Evolutionary conservation across 108 stramenopile genomes (phyloP).

Genomic region (Stephanodiscus minutulus): DNA sequence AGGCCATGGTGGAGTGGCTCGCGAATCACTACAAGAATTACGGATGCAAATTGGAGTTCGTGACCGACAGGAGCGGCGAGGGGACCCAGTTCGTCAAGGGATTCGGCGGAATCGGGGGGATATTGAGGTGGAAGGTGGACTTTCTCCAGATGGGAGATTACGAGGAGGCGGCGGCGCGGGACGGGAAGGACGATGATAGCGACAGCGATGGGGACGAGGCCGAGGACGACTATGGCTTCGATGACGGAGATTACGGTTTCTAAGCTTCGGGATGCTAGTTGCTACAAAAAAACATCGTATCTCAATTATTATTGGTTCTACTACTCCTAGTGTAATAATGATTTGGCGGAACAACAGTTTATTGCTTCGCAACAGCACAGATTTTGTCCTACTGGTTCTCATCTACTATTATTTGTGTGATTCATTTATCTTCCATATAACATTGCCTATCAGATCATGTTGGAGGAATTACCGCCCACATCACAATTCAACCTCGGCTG

Average conservation of each 20-base stretch:
- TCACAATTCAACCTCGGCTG: no score
- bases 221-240: conserved; percentile 84
- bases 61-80: conserved; percentile 96
- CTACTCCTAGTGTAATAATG: neutral
- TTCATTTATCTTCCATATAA: no score
- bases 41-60: conserved; percentile 97
- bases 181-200: conserved; percentile 52
- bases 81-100: conserved; percentile 99
- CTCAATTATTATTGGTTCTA: neutral
- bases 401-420: no score
- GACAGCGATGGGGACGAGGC: conserved; percentile 62
- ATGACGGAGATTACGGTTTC: conserved; percentile 89
- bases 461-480: no score
- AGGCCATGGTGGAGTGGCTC: conserved; percentile 96
- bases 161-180: conserved; percentile 72
- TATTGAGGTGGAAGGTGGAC: conserved; percentile 98
- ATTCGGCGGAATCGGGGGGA: conserved; percentile 99
- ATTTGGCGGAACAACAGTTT: neutral
- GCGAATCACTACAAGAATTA: conserved; percentile 97
- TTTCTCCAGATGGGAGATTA: conserved; percentile 82
- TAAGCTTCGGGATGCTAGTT: conserved; percentile 40
- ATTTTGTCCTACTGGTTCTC: no score
- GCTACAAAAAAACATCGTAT: neutral
- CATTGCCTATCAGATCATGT: no score
- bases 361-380: neutral